Conservation (phyloP, 2,329 filamentous ascomycete genomes). For the Boeremia lycopersici region DNA sequence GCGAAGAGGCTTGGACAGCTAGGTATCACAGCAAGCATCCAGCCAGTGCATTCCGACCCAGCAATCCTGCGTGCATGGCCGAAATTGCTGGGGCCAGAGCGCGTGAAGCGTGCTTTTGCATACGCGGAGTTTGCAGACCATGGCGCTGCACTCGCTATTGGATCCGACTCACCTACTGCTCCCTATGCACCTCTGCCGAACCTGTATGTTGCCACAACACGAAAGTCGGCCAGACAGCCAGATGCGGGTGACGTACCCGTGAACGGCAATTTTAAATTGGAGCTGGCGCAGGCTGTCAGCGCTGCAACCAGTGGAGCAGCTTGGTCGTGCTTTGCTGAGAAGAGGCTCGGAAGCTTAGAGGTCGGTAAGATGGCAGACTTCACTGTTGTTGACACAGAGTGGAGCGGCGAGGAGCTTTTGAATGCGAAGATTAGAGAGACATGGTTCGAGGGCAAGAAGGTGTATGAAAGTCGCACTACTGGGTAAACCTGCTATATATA, state of each 20-base stretch:
- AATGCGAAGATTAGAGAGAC: conserved; percentile 57
- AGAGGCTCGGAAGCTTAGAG: conserved; percentile 59
- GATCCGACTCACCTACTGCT: conserved; percentile 66
- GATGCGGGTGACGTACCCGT: conserved; percentile 48
- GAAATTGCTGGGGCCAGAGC: conserved; percentile 58
- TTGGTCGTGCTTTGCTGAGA: conserved; percentile 64
- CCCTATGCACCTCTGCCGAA: conserved; percentile 62
- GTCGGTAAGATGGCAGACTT: conserved; percentile 64
- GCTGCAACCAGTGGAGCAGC: conserved; percentile 63
- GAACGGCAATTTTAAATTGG: conserved; percentile 61
- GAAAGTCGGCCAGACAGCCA: conserved; percentile 60
- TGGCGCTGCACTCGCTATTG: conserved; percentile 62
- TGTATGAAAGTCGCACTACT: conserved; percentile 21
- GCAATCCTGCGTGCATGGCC: conserved; percentile 68
- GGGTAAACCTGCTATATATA: background rate
- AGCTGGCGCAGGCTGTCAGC: conserved; percentile 59
- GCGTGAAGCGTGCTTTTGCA: conserved; percentile 65
- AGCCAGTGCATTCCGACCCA: conserved; percentile 89
- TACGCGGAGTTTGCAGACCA: conserved; percentile 65
- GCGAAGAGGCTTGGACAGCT: conserved; percentile 62
- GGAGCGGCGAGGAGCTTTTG: conserved; percentile 56
- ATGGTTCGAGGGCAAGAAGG: conserved; percentile 57
- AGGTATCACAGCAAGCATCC: conserved; percentile 83
- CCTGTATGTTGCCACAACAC: conserved; percentile 64
- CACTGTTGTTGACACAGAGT: conserved; percentile 59